These are phyloP conservation scores for Glycine soja DNA, from an alignment of 306 rosid genomes.

Conservation along the genomic window DNA sequence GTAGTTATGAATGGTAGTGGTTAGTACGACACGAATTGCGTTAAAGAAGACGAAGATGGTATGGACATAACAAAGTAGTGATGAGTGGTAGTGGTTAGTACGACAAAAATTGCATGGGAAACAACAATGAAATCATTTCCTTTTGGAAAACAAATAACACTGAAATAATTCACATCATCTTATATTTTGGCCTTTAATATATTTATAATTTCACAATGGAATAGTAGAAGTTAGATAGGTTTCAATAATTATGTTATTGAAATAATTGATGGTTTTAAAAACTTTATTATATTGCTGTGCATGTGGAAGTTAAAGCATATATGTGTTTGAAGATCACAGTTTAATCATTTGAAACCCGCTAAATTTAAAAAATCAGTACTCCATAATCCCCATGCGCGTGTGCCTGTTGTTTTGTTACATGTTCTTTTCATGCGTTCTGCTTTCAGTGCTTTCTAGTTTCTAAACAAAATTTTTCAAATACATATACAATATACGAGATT, in stretches of 20 bases:
- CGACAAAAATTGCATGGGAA: conserved; percentile 48
- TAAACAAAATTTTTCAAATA: background rate
- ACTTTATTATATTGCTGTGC: background rate
- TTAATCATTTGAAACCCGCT: conserved; percentile 13
- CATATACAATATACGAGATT: background rate
- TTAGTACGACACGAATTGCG: conserved; percentile 44
- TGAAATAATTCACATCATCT: conserved; percentile 30
- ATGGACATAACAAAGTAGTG: conserved; percentile 22
- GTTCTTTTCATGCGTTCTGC: background rate
- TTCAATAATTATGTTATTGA: conserved; percentile 33
- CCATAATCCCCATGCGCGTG: conserved; percentile 12
- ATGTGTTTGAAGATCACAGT: conserved; percentile 1
- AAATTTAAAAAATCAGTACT: background rate
- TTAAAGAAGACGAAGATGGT: conserved; percentile 39
- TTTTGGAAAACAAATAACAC: conserved; percentile 9
- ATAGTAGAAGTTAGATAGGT: background rate
- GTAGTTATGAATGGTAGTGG: conserved; percentile 45
- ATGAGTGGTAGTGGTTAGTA: conserved; percentile 49
- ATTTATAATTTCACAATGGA: conserved; percentile 21
- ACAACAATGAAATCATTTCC: conserved; percentile 50
- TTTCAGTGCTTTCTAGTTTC: background rate
- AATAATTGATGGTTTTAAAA: background rate
- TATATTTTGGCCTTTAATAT: background rate
- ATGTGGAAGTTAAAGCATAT: conserved; percentile 4
- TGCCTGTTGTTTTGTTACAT: background rate